Evolutionary conservation across 2,329 filamentous ascomycete species (phyloP).

Genomic region (Volutella citrinella): DNA sequence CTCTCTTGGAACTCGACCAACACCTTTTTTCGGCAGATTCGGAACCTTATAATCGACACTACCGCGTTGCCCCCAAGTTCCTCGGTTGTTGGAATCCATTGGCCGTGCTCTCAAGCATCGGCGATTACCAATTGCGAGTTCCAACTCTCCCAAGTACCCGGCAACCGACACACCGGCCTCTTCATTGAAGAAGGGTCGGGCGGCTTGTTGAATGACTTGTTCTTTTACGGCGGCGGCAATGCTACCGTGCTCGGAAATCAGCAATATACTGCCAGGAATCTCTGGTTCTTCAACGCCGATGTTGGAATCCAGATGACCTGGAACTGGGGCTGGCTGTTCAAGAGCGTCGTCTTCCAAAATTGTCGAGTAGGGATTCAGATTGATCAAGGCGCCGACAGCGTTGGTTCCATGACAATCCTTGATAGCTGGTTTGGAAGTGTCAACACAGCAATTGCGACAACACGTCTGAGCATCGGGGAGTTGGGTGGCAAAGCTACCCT

Average conservation of each 20-base stretch:
- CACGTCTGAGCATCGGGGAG: slow-evolving; percentile 34
- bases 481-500: slow-evolving; percentile 40
- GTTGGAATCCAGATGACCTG: slow-evolving; percentile 70
- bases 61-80: slow-evolving; percentile 45
- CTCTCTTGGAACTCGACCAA: slow-evolving; percentile 55
- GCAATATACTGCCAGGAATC: slow-evolving; percentile 69
- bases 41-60: slow-evolving; percentile 56
- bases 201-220: slow-evolving; percentile 65
- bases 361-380: slow-evolving; percentile 67
- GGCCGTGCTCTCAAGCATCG: slow-evolving; percentile 65
- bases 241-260: slow-evolving; percentile 61
- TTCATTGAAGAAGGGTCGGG: slow-evolving; percentile 64
- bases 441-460: slow-evolving; percentile 64
- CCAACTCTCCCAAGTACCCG: slow-evolving; percentile 42
- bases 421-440: slow-evolving; percentile 71
- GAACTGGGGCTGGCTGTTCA: slow-evolving; percentile 77
- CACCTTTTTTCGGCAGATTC: slow-evolving; percentile 56
- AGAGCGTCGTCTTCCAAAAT: slow-evolving; percentile 60
- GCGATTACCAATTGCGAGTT: slow-evolving; percentile 58
- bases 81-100: slow-evolving; percentile 57
- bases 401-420: slow-evolving; percentile 72
- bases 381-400: slow-evolving; percentile 48
- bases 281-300: slow-evolving; percentile 62
- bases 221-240: slow-evolving; percentile 66
- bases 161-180: slow-evolving; percentile 53